Conservation (phyloP, 306 rosid species). For the Psophocarpus tetragonolobus region DNA sequence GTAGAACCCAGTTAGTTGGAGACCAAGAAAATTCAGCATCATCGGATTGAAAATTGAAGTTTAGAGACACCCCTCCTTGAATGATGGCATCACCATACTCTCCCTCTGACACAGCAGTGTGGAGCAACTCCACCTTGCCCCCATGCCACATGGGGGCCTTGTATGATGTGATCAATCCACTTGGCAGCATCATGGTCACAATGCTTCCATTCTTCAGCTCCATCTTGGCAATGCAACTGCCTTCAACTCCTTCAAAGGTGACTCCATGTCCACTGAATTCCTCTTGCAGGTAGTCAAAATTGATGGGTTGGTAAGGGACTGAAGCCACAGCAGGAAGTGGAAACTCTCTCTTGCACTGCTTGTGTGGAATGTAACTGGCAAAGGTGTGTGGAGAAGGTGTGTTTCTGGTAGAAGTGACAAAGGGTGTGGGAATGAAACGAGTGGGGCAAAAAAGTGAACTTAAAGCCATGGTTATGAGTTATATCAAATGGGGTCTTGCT, state of each 20-base stretch:
- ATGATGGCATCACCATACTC: slow-evolving; percentile 44
- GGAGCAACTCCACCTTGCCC: slow-evolving; percentile 70
- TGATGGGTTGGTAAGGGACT: slow-evolving; percentile 66
- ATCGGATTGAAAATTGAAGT: slow-evolving; percentile 39
- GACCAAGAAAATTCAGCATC: slow-evolving; percentile 47
- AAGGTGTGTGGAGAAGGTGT: slow-evolving; percentile 7
- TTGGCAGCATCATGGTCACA: slow-evolving; percentile 70
- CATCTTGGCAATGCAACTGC: slow-evolving; percentile 62
- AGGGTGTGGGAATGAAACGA: slow-evolving; percentile 29
- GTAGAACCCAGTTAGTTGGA: slow-evolving; percentile 70
- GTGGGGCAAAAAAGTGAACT: slow-evolving; percentile 40
- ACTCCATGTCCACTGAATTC: slow-evolving; percentile 92
- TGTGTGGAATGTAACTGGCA: background rate
- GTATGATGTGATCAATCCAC: slow-evolving; percentile 79
- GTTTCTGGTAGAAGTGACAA: slow-evolving; percentile 17
- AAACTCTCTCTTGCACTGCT: slow-evolving; percentile 40
- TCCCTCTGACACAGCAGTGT: slow-evolving; percentile 63
- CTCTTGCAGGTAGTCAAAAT: slow-evolving; percentile 62
- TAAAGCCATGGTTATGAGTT: slow-evolving; percentile 47
- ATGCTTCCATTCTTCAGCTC: slow-evolving; percentile 67
- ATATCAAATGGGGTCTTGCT: slow-evolving; percentile 20
- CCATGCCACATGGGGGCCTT: slow-evolving; percentile 95
- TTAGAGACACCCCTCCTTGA: slow-evolving; percentile 76
- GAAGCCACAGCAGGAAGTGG: slow-evolving; percentile 60
- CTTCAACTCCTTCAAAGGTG: slow-evolving; percentile 70